phyloP scores from a whole-genome alignment of 371 early-diverging fungal species.

The Mortierella sp. region DNA sequence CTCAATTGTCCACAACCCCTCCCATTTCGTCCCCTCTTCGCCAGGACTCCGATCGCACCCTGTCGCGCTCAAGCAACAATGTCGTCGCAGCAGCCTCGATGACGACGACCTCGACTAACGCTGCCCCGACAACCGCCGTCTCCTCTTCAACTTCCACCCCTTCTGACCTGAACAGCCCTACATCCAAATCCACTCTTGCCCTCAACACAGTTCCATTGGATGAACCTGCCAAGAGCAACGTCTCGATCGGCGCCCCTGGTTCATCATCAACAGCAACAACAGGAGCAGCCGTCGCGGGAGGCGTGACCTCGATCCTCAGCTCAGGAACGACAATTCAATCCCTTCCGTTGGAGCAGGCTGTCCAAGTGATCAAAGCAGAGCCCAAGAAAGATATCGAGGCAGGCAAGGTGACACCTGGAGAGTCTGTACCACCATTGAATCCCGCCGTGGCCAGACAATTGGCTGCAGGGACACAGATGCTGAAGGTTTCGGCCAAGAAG shows the following conservation, averaged over 20 bases:
- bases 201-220: constrained; percentile 15
- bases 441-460: constrained; percentile 30
- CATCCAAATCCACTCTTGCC: background rate
- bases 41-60: constrained; percentile 23
- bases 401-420: constrained; percentile 8
- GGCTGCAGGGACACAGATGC: constrained; percentile 47
- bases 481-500: constrained; percentile 59
- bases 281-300: background rate
- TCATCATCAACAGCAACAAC: background rate
- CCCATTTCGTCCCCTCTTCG: constrained; percentile 23
- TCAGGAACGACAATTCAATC: constrained; percentile 1
- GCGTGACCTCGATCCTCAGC: background rate
- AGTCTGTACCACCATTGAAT: constrained; percentile 13
- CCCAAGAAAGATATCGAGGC: background rate
- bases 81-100: constrained; percentile 6
- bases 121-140: constrained; percentile 5
- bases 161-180: background rate
- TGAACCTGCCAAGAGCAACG: constrained; percentile 23
- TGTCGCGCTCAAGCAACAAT: constrained; percentile 25
- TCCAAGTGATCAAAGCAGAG: background rate
- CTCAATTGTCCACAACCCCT: constrained; percentile 45
- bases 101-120: background rate
- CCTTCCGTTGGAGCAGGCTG: constrained; percentile 7
- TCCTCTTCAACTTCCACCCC: background rate
- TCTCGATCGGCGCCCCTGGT: background rate